A percentile compares a stretch with the other conserved stretches of the same genome.
phyloP scores from a whole-genome alignment of 495 filamentous ascomycete genomes.

The Physcia stellaris region DNA sequence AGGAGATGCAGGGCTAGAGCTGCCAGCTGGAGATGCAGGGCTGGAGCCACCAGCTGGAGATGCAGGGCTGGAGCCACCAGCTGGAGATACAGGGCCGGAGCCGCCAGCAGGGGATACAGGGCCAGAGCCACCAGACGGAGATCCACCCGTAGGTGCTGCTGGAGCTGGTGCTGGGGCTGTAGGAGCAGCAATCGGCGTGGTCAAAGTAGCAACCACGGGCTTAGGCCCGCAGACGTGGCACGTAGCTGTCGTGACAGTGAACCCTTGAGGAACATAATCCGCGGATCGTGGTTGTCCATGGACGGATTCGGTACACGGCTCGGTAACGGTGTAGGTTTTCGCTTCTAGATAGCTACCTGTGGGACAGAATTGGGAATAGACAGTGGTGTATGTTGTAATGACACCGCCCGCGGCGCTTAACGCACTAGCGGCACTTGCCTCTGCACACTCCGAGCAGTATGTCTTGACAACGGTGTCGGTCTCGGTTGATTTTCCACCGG shows the following conservation, averaged over 20 bases:
- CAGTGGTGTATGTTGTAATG: slow-evolving; percentile 13
- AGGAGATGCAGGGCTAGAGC: not conserved
- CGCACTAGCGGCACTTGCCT: not conserved
- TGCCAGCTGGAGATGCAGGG: not conserved
- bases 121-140: not conserved
- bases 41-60: not conserved
- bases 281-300: slow-evolving; percentile 8
- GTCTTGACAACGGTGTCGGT: slow-evolving; percentile 7
- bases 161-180: slow-evolving; percentile 1
- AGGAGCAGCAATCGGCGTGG: slow-evolving; percentile 6
- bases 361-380: slow-evolving; percentile 7
- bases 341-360: slow-evolving; percentile 4
- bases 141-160: not conserved
- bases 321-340: slow-evolving; percentile 17
- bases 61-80: not conserved
- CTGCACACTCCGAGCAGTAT: slow-evolving; percentile 7
- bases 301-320: slow-evolving; percentile 12
- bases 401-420: too few species aligned
- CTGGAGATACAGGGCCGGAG: not conserved
- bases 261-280: slow-evolving; percentile 13
- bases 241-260: slow-evolving; percentile 12
- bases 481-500: slow-evolving; percentile 2
- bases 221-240: slow-evolving; percentile 13
- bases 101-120: not conserved
- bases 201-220: slow-evolving; percentile 10